A percentile compares a stretch with the other conserved stretches of the same genome.
Evolutionary conservation across 2,329 filamentous ascomycete species (phyloP).

Genomic region (Trichoderma atrobrunneum): DNA sequence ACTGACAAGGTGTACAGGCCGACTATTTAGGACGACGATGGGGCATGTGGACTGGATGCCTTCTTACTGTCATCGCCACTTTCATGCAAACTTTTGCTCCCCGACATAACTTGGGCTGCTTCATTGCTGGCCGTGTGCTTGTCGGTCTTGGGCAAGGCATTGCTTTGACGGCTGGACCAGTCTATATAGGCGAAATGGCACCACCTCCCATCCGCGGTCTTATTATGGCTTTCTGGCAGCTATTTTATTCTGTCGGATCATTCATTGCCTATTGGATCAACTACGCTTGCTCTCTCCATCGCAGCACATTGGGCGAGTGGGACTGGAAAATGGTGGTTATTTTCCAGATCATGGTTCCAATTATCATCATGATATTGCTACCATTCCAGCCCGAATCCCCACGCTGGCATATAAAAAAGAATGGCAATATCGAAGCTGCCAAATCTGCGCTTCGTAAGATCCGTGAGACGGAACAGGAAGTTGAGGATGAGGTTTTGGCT

Average conservation of each 20-base stretch:
- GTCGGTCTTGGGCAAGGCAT: neutral
- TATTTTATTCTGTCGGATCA: neutral
- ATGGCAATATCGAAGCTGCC: neutral
- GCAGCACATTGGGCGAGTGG: neutral
- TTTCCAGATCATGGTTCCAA: neutral
- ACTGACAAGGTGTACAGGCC: neutral
- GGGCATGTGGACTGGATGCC: neutral
- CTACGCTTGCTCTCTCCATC: neutral
- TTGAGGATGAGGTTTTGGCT: neutral
- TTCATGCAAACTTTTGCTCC: neutral
- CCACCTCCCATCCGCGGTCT: neutral
- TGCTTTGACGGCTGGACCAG: neutral
- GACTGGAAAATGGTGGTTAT: slow-evolving; percentile 9
- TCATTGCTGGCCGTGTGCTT: neutral
- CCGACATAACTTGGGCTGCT: neutral
- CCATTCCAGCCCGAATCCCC: neutral
- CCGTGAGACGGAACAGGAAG: neutral
- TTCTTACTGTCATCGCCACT: neutral
- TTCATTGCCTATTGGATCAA: slow-evolving; percentile 2
- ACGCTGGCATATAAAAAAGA: neutral
- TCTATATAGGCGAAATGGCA: neutral
- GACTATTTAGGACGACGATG: neutral
- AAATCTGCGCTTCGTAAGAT: neutral
- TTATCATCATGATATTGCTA: neutral
- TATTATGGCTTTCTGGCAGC: slow-evolving; percentile 3